Evolutionary conservation across 768 basidiomycete genomes (phyloP), one percentile per base, ranked within the genome.

Genomic region (Trametes coccinea): DNA sequence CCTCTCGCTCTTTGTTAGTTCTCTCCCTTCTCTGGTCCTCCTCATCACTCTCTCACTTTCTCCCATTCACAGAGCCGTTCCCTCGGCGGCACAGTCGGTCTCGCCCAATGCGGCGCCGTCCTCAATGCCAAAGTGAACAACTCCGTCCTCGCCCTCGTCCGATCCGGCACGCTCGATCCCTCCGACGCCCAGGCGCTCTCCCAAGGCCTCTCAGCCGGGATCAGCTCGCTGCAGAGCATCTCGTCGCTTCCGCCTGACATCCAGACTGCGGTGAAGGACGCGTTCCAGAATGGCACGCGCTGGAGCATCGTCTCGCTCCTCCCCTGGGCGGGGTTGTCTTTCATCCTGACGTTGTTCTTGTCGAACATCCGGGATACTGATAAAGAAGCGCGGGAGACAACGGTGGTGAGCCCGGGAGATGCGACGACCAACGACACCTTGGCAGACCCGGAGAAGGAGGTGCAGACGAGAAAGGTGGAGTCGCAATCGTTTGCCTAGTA

Each of bases 31-130:
- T n/a, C 22, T 29, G 14, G 40, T 14, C 10, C 37, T 8, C n/a
- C 9, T 16, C 34, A 27, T 30, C 22, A 40, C 39, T 27, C 3
- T 39, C 37, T 31, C 29, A 8, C 43, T 16, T 11, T 57, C 37
- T 51, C 48, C n/a, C 41, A 9, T 29, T 27, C 17, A 31, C 63
- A 83, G 81, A 80, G 79, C 71, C 76, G 79, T 14, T 69, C 78
- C 0, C 70, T 82, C 41, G 83, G 83, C n/a, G 83, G 83, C 8
- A 83, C 81, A 0, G 67, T 82, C 41, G 82, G 83, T 27, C 77
- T 84, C 41, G 81, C 83, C 0, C 83, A 84, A 63, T 82, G 82
- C 53, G 75, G 77, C 44, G 79, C 83, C 7, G 72, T 84, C 22
- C 74, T 83, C 56, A 76, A 76, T 62, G 70, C 75, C 37, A 80